Conservation (phyloP, 208 protist genomes). For the Acanthamoeba castellanii region DNA sequence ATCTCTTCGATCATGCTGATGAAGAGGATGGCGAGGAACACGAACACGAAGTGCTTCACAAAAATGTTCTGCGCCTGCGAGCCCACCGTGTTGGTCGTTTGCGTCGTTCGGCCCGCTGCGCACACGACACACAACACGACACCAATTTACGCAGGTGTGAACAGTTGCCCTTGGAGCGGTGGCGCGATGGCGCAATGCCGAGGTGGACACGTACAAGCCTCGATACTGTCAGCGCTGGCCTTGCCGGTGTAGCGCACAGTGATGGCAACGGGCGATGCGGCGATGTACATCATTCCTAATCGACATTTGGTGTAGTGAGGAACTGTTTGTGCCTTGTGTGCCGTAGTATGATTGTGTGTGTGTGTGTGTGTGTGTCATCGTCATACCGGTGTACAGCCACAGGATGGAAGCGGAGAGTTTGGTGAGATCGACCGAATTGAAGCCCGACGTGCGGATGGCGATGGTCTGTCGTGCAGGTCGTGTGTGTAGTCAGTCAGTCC, state of each 20-base stretch:
- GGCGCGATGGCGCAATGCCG: background rate
- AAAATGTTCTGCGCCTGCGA: constrained; percentile 57
- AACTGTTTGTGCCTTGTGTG: too few species aligned
- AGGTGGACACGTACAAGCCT: background rate
- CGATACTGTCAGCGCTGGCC: background rate
- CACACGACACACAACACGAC: background rate
- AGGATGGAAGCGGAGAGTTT: background rate
- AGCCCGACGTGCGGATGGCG: constrained; percentile 17
- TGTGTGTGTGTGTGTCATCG: background rate
- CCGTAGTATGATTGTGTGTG: background rate
- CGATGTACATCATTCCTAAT: constrained; percentile 68
- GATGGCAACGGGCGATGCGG: constrained; percentile 49
- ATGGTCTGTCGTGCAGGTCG: background rate
- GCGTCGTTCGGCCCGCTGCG: background rate
- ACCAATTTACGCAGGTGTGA: background rate
- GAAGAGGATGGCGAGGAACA: constrained; percentile 46
- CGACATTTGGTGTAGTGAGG: too few species aligned
- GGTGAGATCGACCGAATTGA: constrained; percentile 22
- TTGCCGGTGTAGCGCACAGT: constrained; percentile 35
- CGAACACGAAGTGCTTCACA: background rate
- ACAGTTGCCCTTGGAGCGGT: too few species aligned
- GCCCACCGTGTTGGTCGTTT: constrained; percentile 24
- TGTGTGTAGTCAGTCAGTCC: background rate
- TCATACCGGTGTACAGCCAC: background rate
- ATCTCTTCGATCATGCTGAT: constrained; percentile 56